Conservation (phyloP, 148 eudicot genomes). For the Suaeda aralocaspica region DNA sequence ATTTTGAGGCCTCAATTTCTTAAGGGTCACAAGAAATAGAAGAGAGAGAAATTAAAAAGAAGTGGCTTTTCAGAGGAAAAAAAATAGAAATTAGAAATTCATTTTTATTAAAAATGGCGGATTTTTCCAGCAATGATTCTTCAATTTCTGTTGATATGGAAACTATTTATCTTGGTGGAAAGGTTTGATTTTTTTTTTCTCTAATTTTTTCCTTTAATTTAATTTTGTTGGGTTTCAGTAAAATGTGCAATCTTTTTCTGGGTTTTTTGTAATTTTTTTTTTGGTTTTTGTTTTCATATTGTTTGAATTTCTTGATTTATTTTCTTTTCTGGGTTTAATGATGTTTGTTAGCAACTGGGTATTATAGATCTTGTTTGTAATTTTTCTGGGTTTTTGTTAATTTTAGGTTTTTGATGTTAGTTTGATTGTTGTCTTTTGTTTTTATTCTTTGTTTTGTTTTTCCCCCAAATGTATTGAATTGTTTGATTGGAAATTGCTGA, state of each 20-base stretch:
- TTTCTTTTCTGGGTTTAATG: slow-evolving; percentile 3
- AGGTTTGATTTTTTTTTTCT: slow-evolving; percentile 39
- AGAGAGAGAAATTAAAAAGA: slow-evolving; percentile 8
- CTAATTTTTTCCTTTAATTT: background rate
- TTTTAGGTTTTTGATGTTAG: background rate
- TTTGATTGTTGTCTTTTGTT: background rate
- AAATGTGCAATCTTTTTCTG: background rate
- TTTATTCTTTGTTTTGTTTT: background rate
- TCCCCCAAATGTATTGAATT: background rate
- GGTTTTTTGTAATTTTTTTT: slow-evolving; percentile 3
- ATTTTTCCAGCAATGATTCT: slow-evolving; percentile 59
- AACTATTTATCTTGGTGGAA: slow-evolving; percentile 84
- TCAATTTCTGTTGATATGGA: slow-evolving; percentile 79
- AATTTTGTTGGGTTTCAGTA: background rate
- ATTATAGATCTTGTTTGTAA: slow-evolving; percentile 3
- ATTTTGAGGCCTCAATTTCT: slow-evolving; percentile 13
- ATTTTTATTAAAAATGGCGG: slow-evolving; percentile 45
- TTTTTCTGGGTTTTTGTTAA: background rate
- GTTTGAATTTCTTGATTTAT: background rate
- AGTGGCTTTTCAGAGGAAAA: slow-evolving; percentile 9
- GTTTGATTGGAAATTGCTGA: background rate
- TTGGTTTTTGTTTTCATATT: too few species aligned
- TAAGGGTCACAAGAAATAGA: background rate
- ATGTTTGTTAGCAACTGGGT: slow-evolving; percentile 7
- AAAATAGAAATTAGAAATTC: background rate